Conservation (phyloP, 306 rosid genomes). For the Abrus precatorius region DNA sequence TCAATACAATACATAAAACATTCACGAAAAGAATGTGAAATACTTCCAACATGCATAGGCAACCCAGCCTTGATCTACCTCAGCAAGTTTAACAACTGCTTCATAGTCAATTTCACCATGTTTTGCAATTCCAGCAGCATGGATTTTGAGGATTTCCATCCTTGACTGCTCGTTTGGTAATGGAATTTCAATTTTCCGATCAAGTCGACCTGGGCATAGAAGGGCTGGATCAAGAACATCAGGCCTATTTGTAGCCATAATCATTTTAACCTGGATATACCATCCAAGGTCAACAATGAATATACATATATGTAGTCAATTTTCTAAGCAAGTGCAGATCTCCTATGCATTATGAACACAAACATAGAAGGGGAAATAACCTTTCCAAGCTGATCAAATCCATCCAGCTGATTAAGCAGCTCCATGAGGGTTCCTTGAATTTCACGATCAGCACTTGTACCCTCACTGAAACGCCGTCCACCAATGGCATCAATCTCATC, state of each 20-base stretch:
- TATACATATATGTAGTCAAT: background rate
- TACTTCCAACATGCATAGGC: background rate
- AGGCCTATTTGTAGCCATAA: constrained; percentile 48
- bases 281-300: background rate
- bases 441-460: constrained; percentile 90
- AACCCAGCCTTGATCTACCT: background rate
- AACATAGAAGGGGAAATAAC: constrained; percentile 47
- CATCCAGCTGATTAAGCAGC: constrained; percentile 88
- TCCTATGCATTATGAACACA: background rate
- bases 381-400: constrained; percentile 87
- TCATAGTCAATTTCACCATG: constrained; percentile 46
- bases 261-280: constrained; percentile 44
- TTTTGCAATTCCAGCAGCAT: constrained; percentile 40
- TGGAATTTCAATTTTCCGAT: constrained; percentile 44
- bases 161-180: constrained; percentile 41
- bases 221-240: constrained; percentile 50
- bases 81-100: constrained; percentile 43
- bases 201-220: constrained; percentile 43
- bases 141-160: constrained; percentile 46
- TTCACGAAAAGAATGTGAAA: background rate
- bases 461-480: constrained; percentile 85
- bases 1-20: constrained; percentile 1
- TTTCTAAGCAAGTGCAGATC: background rate
- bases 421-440: constrained; percentile 90
- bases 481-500: constrained; percentile 97